phyloP scores from a whole-genome alignment of 106 monocot genomes.

The Posidonia australis region DNA sequence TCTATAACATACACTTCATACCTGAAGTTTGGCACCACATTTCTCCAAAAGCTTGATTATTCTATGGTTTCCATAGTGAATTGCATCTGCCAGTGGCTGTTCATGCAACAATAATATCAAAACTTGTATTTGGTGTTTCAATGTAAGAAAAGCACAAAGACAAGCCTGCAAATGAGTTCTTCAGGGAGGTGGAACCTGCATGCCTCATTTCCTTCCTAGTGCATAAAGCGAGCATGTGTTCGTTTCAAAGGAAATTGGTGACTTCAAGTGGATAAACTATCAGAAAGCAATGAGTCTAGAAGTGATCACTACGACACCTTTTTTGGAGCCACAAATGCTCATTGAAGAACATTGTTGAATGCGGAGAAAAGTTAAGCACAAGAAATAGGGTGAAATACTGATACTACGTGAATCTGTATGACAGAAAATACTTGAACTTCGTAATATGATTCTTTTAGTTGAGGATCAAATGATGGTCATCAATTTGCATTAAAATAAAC shows the following conservation, averaged over 20 bases:
- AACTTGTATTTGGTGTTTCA: not conserved
- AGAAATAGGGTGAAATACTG: too few relatives aligned
- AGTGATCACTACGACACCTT: too few relatives aligned
- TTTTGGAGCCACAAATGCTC: too few relatives aligned
- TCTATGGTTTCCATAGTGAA: conserved; percentile 53
- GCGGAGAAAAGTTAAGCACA: too few relatives aligned
- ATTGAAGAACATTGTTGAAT: too few relatives aligned
- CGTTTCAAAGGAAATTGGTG: not conserved
- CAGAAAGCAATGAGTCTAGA: too few relatives aligned
- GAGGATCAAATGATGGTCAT: too few relatives aligned
- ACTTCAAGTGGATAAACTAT: not conserved
- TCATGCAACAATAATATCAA: conserved; percentile 3
- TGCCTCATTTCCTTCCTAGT: not conserved
- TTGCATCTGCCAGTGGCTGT: conserved; percentile 87
- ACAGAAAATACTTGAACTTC: too few relatives aligned
- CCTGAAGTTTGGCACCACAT: conserved; percentile 62
- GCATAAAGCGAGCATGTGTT: not conserved
- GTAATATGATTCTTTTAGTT: too few relatives aligned
- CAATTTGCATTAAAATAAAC: too few relatives aligned
- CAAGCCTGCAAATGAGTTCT: not conserved
- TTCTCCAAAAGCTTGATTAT: conserved; percentile 70
- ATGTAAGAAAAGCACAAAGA: not conserved
- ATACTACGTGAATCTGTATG: too few relatives aligned
- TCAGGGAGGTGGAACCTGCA: not conserved
- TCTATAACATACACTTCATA: conserved; percentile 18